Conservation (phyloP, 768 basidiomycete species). For the Dioszegia hungarica region DNA sequence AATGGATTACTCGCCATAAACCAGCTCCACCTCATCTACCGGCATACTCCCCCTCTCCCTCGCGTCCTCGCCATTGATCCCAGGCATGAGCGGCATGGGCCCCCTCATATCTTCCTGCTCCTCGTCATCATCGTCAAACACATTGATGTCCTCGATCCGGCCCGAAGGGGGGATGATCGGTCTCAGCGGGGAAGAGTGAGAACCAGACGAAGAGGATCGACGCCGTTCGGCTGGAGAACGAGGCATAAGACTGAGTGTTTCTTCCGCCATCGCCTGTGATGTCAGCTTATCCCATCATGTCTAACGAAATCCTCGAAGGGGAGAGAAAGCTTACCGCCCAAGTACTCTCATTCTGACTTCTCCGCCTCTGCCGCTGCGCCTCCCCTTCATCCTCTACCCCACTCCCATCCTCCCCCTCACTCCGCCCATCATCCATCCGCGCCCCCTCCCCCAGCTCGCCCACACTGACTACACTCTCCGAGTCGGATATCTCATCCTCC, state of each 20-base stretch:
- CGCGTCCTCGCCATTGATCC: constrained; percentile 39
- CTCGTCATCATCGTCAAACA: constrained; percentile 63
- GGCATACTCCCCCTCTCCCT: constrained; percentile 39
- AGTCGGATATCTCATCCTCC: constrained; percentile 79
- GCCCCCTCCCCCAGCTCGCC: constrained; percentile 79
- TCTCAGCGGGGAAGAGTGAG: constrained; percentile 59
- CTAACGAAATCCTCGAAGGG: neutral
- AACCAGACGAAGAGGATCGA: constrained; percentile 60
- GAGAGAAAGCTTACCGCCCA: constrained; percentile 73
- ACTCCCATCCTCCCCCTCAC: constrained; percentile 13
- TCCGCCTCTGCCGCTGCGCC: too few species aligned
- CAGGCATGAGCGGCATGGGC: constrained; percentile 62
- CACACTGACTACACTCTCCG: constrained; percentile 85
- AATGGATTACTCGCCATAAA: constrained; percentile 47
- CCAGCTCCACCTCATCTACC: constrained; percentile 50
- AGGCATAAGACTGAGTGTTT: constrained; percentile 86
- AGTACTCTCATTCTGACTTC: constrained; percentile 66
- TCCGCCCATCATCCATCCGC: constrained; percentile 53
- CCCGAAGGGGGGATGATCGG: constrained; percentile 62
- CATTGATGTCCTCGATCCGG: constrained; percentile 55
- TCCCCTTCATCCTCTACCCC: constrained; percentile 5
- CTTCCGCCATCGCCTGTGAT: constrained; percentile 88
- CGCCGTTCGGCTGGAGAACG: constrained; percentile 77
- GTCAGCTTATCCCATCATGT: neutral
- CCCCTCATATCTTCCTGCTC: constrained; percentile 65